phyloP scores from a whole-genome alignment of 2,329 filamentous ascomycete species.

The Trichothecium roseum region DNA sequence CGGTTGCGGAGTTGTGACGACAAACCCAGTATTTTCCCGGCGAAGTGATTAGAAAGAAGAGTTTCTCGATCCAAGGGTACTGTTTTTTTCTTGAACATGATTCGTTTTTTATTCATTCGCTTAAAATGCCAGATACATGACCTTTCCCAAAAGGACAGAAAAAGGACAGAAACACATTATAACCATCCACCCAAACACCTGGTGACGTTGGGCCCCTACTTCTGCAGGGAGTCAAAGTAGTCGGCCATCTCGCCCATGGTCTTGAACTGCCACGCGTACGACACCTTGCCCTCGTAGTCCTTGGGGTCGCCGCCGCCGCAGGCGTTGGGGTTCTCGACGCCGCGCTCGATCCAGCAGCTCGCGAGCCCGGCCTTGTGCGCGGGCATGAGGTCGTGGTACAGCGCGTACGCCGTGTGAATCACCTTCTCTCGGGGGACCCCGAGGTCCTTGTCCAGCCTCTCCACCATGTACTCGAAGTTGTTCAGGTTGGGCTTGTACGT shows the following conservation, averaged over 20 bases:
- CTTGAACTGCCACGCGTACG: slow-evolving; percentile 40
- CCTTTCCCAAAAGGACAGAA: too few species aligned
- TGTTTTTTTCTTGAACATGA: too few species aligned
- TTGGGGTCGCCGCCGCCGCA: slow-evolving; percentile 11
- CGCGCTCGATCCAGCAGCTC: slow-evolving; percentile 55
- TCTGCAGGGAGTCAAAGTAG: slow-evolving; percentile 28
- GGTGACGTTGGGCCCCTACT: too few species aligned
- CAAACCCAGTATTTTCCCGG: too few species aligned
- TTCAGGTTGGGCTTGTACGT: slow-evolving; percentile 55
- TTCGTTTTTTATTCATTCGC: too few species aligned
- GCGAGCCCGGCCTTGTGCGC: slow-evolving; percentile 48
- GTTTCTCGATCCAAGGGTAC: too few species aligned
- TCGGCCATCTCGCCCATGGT: slow-evolving; percentile 52
- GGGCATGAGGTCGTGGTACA: slow-evolving; percentile 58
- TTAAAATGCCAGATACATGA: too few species aligned
- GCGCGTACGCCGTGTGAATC: slow-evolving; percentile 58
- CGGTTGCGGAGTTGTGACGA: too few species aligned
- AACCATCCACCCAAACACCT: too few species aligned
- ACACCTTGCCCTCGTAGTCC: slow-evolving; percentile 24
- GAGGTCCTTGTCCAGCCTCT: slow-evolving; percentile 38
- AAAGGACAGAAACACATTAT: too few species aligned
- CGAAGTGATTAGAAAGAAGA: too few species aligned
- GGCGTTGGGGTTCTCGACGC: slow-evolving; percentile 21
- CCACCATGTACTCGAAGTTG: slow-evolving; percentile 59
- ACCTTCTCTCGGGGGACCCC: slow-evolving; percentile 42